phyloP scores from a whole-genome alignment of 768 basidiomycete genomes.

The Mycena galericulata region DNA sequence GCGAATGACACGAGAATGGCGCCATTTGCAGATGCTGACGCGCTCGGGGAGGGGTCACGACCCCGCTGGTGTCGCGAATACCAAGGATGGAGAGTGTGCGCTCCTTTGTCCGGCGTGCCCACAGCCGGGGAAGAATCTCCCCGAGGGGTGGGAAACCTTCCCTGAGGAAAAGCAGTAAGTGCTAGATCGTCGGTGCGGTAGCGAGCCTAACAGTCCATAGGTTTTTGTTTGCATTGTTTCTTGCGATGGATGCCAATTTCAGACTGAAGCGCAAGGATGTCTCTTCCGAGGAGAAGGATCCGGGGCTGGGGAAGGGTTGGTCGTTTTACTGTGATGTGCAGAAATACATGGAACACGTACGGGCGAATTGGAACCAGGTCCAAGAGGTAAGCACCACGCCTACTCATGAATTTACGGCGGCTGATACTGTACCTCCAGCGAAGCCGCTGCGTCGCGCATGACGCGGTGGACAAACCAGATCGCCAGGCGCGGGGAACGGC shows the following conservation, averaged over 20 bases:
- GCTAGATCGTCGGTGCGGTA: background rate
- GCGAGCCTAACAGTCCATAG: conserved; percentile 9
- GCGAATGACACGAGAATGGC: conserved; percentile 34
- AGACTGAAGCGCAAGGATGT: conserved; percentile 32
- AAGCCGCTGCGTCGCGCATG: background rate
- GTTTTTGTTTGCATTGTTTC: conserved; percentile 29
- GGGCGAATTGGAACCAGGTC: background rate
- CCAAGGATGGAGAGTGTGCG: conserved; percentile 35
- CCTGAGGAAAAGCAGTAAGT: conserved; percentile 22
- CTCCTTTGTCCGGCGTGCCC: conserved; percentile 45
- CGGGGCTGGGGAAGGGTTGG: conserved; percentile 28
- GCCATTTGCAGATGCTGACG: conserved; percentile 37
- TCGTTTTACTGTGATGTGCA: conserved; percentile 27
- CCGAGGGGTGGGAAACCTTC: conserved; percentile 33
- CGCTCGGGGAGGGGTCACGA: conserved; percentile 36
- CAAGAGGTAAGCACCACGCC: background rate
- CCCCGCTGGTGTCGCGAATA: conserved; percentile 28
- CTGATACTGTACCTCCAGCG: background rate
- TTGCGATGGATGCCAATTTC: conserved; percentile 41
- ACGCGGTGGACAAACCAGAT: background rate
- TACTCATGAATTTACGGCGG: background rate
- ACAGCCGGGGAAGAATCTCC: conserved; percentile 42
- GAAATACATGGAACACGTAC: conserved; percentile 21
- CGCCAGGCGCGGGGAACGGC: too few species aligned
- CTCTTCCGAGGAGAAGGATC: conserved; percentile 28